Conservation (phyloP, 306 rosid species). For the Vicia sativa region DNA sequence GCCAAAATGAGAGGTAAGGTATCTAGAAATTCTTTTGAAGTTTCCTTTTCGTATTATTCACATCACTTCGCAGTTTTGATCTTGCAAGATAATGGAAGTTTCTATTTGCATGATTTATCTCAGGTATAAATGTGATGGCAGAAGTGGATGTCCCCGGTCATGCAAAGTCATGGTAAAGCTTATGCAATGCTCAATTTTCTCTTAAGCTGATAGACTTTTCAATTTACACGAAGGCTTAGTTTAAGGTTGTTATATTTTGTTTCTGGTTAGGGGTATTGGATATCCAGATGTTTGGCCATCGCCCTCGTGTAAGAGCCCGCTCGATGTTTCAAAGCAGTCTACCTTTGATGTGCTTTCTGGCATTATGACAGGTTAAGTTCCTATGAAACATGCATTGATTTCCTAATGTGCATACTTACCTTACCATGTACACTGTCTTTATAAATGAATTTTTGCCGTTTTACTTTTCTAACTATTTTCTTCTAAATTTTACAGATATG, state of each 20-base stretch:
- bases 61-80: constrained; percentile 20
- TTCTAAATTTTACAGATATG: constrained; percentile 64
- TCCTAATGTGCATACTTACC: constrained; percentile 2
- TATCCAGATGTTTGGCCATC: constrained; percentile 98
- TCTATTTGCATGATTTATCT: constrained; percentile 39
- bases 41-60: constrained; percentile 26
- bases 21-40: constrained; percentile 41
- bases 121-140: constrained; percentile 95
- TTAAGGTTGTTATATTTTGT: constrained; percentile 27
- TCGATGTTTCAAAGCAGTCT: constrained; percentile 80
- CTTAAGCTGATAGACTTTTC: constrained; percentile 14
- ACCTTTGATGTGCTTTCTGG: constrained; percentile 87
- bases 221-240: neutral
- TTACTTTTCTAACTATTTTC: too few species aligned
- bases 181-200: constrained; percentile 35
- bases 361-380: constrained; percentile 74
- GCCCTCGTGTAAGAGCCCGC: constrained; percentile 80
- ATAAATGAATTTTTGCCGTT: too few species aligned
- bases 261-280: constrained; percentile 76
- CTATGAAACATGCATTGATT: constrained; percentile 8
- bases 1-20: constrained; percentile 86
- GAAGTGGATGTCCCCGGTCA: constrained; percentile 99
- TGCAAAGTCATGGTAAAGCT: constrained; percentile 79
- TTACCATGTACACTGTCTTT: neutral
- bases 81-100: constrained; percentile 11